Conservation (phyloP, 108 stramenopile genomes). For the Nitzschia palea region DNA sequence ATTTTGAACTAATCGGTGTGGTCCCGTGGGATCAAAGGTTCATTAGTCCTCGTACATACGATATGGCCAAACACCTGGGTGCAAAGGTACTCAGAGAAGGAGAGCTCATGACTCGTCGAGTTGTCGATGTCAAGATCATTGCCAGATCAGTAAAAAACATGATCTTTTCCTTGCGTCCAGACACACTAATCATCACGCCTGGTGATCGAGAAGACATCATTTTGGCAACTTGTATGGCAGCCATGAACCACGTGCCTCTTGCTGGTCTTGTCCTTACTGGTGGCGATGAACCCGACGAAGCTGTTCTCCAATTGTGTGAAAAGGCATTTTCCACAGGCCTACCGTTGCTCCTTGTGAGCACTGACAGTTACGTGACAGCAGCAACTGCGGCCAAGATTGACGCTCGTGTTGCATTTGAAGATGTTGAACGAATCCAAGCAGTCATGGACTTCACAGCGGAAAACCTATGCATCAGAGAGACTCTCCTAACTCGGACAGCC, state of each 20-base stretch:
- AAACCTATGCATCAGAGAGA: background rate
- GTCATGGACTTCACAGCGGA: slow-evolving; percentile 22
- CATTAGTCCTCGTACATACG: slow-evolving; percentile 7
- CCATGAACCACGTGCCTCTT: slow-evolving; percentile 19
- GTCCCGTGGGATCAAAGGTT: slow-evolving; percentile 18
- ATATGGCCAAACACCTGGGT: slow-evolving; percentile 13
- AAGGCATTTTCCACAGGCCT: slow-evolving; percentile 21
- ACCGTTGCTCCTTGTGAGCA: slow-evolving; percentile 5
- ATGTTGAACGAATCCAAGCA: slow-evolving; percentile 11
- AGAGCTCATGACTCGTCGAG: slow-evolving; percentile 10
- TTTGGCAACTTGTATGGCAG: slow-evolving; percentile 29
- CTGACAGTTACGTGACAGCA: slow-evolving; percentile 18
- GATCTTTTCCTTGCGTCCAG: slow-evolving; percentile 4
- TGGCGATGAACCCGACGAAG: background rate
- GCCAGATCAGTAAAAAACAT: slow-evolving; percentile 18
- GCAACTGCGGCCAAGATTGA: slow-evolving; percentile 8
- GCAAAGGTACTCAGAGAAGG: slow-evolving; percentile 6
- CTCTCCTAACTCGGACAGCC: background rate
- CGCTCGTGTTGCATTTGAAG: slow-evolving; percentile 7
- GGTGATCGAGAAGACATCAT: slow-evolving; percentile 24
- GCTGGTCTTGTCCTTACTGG: slow-evolving; percentile 23
- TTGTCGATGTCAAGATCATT: slow-evolving; percentile 7
- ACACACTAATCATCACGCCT: slow-evolving; percentile 7
- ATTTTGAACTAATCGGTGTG: slow-evolving; percentile 18
- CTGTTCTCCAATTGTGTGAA: slow-evolving; percentile 11